Base-by-base conservation (phyloP, 768 basidiomycete species). In the Suillus bovinus region DNA sequence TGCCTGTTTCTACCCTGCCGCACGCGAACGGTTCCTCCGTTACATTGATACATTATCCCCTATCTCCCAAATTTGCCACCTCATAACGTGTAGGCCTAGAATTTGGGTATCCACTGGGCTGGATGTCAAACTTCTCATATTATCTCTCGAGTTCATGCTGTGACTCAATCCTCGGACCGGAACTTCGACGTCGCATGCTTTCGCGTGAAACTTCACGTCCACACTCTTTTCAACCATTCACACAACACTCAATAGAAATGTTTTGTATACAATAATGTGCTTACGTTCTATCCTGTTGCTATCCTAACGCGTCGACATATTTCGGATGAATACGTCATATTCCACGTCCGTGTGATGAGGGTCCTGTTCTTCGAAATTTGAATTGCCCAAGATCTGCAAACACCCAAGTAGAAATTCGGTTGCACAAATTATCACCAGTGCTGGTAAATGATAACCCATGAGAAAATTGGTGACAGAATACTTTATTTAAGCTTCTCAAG, bases 1-100 rank as follows among this genome's bases (percentile, higher is more conserved):
- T 71, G 33, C 66, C 39, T 7, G 33, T 46, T 34, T 68, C 70
- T 7, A 49, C 55, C 11, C 54, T 69, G 53, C 33, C 33, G 33
- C 33, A 34, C 54, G 31, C 29, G 52, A 64, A 34, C 11, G n/a
- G 22, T 62, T 62, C 31, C 17, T 63, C 50, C 34, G 61, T 20
- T 67, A 58, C 9, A 67, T 67, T 22, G 16, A 27, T 49, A n/a
- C n/a, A 49, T 49, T 9, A 27, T 49, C 49, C 27, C 49, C 49
- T 50, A 50, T 65, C 65, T 55, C 59, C 62, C 29, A 17, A 20
- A 27, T 50, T 31, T 52, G 50, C 50, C 20, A 31, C 31, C 59
- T 58, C 9, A 50, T 61, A 17, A 20, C 31, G 36, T n/a, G 17
- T 33, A n/a, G 11, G 20, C 31, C 20, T n/a, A 31, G 17, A 31